Evolutionary conservation across 139 green algal genomes (phyloP).

Genomic region (Chlamydomonas eustigma): DNA sequence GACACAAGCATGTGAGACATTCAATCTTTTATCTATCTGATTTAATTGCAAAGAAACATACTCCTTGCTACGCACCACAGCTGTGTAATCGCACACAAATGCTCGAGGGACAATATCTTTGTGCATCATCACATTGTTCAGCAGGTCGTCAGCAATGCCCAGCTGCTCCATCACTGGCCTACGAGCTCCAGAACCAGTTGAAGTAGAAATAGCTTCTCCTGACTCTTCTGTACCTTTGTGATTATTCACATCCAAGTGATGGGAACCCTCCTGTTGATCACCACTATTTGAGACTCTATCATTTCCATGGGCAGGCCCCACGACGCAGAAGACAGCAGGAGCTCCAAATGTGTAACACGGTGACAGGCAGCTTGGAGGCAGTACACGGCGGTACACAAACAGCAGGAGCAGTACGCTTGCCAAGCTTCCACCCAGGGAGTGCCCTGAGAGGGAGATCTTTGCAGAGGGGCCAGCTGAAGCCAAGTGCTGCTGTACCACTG

Average conservation of each 20-base stretch:
- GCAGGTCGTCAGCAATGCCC: conserved; percentile 38
- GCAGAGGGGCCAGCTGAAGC: conserved; percentile 40
- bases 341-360: conserved; percentile 91
- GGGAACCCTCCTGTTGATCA: too few relatives aligned
- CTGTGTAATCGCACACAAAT: conserved; percentile 95
- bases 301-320: not conserved
- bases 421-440: conserved; percentile 69
- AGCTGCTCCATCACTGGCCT: conserved; percentile 26
- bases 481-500: conserved; percentile 82
- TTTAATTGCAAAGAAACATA: too few relatives aligned
- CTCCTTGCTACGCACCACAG: conserved; percentile 49
- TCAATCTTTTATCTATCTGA: too few relatives aligned
- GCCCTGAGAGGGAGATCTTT: conserved; percentile 50
- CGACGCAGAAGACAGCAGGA: conserved; percentile 81
- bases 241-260: too few relatives aligned
- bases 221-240: not conserved
- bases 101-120: conserved; percentile 96
- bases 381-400: conserved; percentile 68
- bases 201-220: not conserved
- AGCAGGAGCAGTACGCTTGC: conserved; percentile 73
- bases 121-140: conserved; percentile 90
- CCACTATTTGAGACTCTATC: too few relatives aligned
- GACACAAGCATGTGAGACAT: too few relatives aligned
- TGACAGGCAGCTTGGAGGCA: conserved; percentile 48
- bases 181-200: not conserved